Evolutionary conservation across 495 filamentous ascomycete genomes (phyloP).

Genomic region (Letharia lupina): DNA sequence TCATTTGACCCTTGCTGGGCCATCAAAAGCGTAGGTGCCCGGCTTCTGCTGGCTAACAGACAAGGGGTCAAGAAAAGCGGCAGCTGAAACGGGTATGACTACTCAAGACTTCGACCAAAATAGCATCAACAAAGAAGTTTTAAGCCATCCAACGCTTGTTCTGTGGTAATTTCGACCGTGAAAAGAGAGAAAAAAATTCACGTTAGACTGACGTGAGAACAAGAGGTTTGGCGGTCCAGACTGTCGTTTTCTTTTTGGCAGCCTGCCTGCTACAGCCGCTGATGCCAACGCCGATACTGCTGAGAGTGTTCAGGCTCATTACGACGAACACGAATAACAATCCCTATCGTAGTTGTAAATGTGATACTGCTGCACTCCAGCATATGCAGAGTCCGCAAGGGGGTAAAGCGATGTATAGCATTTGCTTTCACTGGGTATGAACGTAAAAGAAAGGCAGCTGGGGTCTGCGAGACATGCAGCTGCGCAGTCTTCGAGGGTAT

Average conservation of each 20-base stretch:
- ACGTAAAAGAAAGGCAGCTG: neutral
- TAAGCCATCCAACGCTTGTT: too few relatives aligned
- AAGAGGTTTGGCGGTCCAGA: neutral
- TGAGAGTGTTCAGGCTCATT: neutral
- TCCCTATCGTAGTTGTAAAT: neutral
- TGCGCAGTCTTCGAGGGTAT: neutral
- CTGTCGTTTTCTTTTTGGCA: neutral
- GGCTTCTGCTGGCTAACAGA: too few relatives aligned
- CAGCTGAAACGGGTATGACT: too few relatives aligned
- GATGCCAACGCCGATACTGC: neutral
- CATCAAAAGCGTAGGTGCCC: too few relatives aligned
- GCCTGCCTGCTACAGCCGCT: neutral
- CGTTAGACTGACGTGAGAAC: too few relatives aligned
- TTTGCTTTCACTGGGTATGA: neutral
- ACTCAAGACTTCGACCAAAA: too few relatives aligned
- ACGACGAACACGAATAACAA: neutral
- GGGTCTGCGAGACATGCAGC: neutral
- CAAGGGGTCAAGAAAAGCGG: too few relatives aligned
- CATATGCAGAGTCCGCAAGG: neutral
- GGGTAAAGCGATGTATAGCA: slow-evolving; percentile 3
- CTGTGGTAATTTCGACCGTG: too few relatives aligned
- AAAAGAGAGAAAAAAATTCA: too few relatives aligned
- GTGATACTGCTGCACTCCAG: neutral
- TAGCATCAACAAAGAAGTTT: too few relatives aligned
- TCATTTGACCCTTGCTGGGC: too few relatives aligned